These are phyloP conservation scores for Fallopia convolvulus DNA, from an alignment of 148 eudicot genomes.

Conservation along the genomic window DNA sequence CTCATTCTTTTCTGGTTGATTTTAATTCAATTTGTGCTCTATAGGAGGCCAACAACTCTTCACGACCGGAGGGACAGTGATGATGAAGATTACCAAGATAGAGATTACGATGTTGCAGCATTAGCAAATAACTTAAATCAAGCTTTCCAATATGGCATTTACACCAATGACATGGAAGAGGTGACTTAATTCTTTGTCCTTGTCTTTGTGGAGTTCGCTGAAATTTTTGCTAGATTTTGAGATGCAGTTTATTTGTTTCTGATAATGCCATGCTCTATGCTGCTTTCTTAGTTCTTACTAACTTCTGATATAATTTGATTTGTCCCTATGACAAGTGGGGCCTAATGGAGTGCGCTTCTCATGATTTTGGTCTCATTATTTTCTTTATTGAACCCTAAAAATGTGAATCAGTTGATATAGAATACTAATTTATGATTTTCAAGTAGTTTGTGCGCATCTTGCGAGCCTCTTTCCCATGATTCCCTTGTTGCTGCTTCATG, in stretches of 20 bases:
- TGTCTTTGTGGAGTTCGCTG: background rate
- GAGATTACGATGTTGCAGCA: constrained; percentile 96
- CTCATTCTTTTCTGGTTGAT: constrained; percentile 10
- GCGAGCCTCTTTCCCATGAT: background rate
- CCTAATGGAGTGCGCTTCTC: background rate
- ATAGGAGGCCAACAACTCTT: constrained; percentile 85
- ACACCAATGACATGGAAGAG: constrained; percentile 73
- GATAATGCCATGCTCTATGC: background rate
- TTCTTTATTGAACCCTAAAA: background rate
- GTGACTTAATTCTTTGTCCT: constrained; percentile 18
- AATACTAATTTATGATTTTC: background rate
- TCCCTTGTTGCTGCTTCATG: background rate
- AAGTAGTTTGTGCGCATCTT: background rate
- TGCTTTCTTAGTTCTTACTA: background rate
- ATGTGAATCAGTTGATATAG: background rate
- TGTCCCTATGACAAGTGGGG: background rate
- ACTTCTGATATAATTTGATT: background rate
- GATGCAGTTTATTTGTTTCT: background rate
- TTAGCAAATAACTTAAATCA: constrained; percentile 88
- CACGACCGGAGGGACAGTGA: constrained; percentile 89
- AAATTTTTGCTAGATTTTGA: background rate
- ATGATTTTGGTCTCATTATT: background rate
- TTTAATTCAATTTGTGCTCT: background rate
- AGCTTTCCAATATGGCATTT: constrained; percentile 78
- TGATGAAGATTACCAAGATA: constrained; percentile 94